phyloP scores from a whole-genome alignment of 148 eudicot genomes.

The Euryodendron excelsum region DNA sequence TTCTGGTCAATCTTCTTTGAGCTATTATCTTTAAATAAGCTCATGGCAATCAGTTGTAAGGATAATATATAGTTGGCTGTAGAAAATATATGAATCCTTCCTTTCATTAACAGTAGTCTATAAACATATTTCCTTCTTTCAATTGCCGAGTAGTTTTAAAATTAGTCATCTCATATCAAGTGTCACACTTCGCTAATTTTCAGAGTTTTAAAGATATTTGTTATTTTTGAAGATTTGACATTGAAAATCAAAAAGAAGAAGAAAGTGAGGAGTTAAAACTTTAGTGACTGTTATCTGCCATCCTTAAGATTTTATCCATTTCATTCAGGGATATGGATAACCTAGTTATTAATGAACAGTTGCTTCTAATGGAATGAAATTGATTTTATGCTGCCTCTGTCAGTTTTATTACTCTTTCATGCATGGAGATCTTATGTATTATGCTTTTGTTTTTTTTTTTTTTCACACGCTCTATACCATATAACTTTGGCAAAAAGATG shows the following conservation, averaged over 20 bases:
- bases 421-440: background rate
- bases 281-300: background rate
- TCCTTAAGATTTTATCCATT: background rate
- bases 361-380: background rate
- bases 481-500: background rate
- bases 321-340: background rate
- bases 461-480: background rate
- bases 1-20: background rate
- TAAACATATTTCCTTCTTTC: background rate
- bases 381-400: background rate
- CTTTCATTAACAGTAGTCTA: background rate
- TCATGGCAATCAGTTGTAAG: conserved; percentile 34
- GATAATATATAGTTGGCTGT: conserved; percentile 27
- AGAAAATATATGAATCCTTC: conserved; percentile 22
- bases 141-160: background rate
- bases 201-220: background rate
- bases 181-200: background rate
- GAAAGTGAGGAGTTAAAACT: background rate
- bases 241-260: background rate
- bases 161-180: background rate
- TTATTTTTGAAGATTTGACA: too few species aligned
- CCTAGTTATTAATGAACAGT: background rate
- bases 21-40: conserved; percentile 9
- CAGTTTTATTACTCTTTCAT: background rate
- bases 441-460: background rate